Conservation (phyloP, 2,329 filamentous ascomycete genomes). For the Xylariaceae sp. region DNA sequence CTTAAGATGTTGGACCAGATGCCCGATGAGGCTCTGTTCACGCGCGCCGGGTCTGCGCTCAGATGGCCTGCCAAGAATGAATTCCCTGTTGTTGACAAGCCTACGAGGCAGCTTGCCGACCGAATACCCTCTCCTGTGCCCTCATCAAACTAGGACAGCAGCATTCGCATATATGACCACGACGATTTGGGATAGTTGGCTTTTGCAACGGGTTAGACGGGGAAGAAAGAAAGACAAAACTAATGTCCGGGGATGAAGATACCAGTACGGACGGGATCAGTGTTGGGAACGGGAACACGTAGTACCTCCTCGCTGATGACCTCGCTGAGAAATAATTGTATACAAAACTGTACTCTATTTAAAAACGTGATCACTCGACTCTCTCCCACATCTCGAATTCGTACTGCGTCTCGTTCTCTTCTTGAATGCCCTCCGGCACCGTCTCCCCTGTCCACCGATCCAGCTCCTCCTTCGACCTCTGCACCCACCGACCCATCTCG, state of each 20-base stretch:
- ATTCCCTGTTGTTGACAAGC: conserved; percentile 37
- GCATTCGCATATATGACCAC: not conserved
- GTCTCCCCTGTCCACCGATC: conserved; percentile 62
- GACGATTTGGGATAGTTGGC: conserved; percentile 2
- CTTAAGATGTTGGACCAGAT: conserved; percentile 46
- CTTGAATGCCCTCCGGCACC: conserved; percentile 49
- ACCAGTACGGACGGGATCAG: not conserved
- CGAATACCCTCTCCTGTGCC: conserved; percentile 21
- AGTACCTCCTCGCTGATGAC: not conserved
- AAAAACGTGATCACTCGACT: conserved; percentile 28
- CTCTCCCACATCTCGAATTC: conserved; percentile 72
- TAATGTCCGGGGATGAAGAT: not conserved
- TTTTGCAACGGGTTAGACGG: conserved; percentile 1
- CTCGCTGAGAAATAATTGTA: conserved; percentile 5
- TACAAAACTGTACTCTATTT: conserved; percentile 12
- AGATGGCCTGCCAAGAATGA: conserved; percentile 38
- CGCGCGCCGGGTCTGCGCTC: conserved; percentile 36
- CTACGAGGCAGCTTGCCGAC: conserved; percentile 37
- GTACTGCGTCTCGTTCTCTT: conserved; percentile 61
- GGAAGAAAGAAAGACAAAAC: not conserved
- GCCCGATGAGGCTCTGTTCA: conserved; percentile 39
- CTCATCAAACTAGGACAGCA: not conserved
- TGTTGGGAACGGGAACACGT: not conserved
- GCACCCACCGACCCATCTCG: conserved; percentile 44
- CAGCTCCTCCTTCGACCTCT: conserved; percentile 47